Base-by-base conservation (phyloP, 1,139 yeast genomes). In the Candida smagusa region DNA sequence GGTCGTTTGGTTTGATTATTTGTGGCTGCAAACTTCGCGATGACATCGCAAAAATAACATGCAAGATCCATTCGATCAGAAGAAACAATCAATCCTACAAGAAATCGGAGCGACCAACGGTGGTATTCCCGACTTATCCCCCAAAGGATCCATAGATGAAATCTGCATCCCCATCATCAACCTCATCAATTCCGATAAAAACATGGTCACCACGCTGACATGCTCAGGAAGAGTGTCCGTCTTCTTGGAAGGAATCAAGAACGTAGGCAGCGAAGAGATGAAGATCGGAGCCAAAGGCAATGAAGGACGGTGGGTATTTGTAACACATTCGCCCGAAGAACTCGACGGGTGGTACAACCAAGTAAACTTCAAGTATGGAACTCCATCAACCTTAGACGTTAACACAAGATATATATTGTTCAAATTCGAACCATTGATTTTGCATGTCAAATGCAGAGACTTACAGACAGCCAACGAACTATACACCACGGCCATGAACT, bases 221-320 rank as follows among this genome's bases (percentile, higher is more conserved):
- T 87, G 96, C 47, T 85, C 95, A 0, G 96, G 96, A 1, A 65
- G 96, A 53, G 83, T 87, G 2, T 81, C 90, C 39, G 88, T 87
- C 0, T 87, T 84, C 53, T 59, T 83, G 3, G 95, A 86, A 54
- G 95, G 95, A 1, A 56, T 53, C 31, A 66, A 63, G 41, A 53
- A 54, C 23, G 40, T 42, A 22, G 47, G 44, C 3, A 37, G 37
- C 45, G 49, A 50, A 1, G 57, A 49, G 22, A 43, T 50, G 6
- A 77, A 79, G 50, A 72, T 83, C 9, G 94, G 95, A 2, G 86
- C 94, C n/a, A 87, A 87, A 52, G 96, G 96, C 2, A 76, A 79
- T 38, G 86, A 88, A 35, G 96, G 96, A 0, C 72, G 71, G 41
- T 87, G 96, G 96, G 52, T 86, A n/a, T 87, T 77, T 62, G 88